Evolutionary conservation across 202 grass and related monocot species (phyloP).

Genomic region (Saccharum hybrid): DNA sequence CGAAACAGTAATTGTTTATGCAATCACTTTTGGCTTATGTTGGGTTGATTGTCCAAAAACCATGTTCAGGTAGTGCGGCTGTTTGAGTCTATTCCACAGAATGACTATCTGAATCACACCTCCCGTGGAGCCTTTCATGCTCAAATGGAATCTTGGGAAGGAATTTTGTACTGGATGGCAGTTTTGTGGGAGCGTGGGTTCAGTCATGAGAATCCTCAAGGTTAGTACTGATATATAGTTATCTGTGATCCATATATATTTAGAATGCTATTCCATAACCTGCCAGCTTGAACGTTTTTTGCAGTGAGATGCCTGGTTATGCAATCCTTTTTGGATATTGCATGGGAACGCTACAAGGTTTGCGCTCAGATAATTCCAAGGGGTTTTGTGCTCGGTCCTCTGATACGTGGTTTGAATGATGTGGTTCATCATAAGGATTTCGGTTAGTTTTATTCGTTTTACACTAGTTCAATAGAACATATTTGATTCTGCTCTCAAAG

Average conservation of each 20-base stretch:
- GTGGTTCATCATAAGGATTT: slow-evolving; percentile 96
- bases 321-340: slow-evolving; percentile 87
- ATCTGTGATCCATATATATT: slow-evolving; percentile 30
- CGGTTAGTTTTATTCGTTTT: slow-evolving; percentile 66
- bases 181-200: slow-evolving; percentile 96
- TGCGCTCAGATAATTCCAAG: slow-evolving; percentile 64
- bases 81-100: slow-evolving; percentile 63
- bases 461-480: slow-evolving; percentile 26
- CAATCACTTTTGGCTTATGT: slow-evolving; percentile 10
- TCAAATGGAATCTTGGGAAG: slow-evolving; percentile 77
- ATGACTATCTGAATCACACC: slow-evolving; percentile 46
- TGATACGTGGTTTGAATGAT: slow-evolving; percentile 84
- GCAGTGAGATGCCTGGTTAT: slow-evolving; percentile 86
- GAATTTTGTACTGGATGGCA: slow-evolving; percentile 80
- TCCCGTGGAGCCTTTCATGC: slow-evolving; percentile 52
- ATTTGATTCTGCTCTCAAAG: slow-evolving; percentile 13
- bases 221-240: slow-evolving; percentile 41
- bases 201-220: slow-evolving; percentile 96
- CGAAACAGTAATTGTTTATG: slow-evolving; percentile 26
- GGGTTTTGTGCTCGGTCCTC: slow-evolving; percentile 79
- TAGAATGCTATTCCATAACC: slow-evolving; percentile 26
- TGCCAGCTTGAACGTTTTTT: slow-evolving; percentile 49
- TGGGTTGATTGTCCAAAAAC: slow-evolving; percentile 24
- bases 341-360: slow-evolving; percentile 59
- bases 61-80: slow-evolving; percentile 67